Percentiles rank a stretch among this genome's conserved stretches.
These are phyloP conservation scores for Monilinia fructigena DNA, from an alignment of 2,329 filamentous ascomycete species.

Conservation along the genomic window DNA sequence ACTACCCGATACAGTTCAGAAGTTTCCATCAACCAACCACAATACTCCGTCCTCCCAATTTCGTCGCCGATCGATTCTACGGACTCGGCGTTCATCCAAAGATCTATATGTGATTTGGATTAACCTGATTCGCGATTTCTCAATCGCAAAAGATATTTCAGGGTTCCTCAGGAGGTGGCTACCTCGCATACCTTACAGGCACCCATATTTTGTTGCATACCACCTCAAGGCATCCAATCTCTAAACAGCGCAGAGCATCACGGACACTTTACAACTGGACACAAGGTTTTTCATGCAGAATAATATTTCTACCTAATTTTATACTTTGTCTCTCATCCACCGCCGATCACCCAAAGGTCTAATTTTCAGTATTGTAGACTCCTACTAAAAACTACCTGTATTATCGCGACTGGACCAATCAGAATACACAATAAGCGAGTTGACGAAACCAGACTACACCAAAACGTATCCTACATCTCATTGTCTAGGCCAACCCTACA, in stretches of 20 bases:
- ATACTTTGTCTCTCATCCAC: conserved; percentile 1
- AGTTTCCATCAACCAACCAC: not conserved
- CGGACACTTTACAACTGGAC: not conserved
- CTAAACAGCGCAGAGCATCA: not conserved
- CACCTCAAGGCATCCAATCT: conserved; percentile 4
- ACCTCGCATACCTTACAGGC: conserved; percentile 19
- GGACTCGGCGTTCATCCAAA: not conserved
- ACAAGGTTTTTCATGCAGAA: not conserved
- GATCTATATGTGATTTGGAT: not conserved
- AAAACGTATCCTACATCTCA: not conserved
- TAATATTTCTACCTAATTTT: conserved; percentile 7
- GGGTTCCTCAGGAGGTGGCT: conserved; percentile 6
- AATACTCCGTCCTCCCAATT: not conserved
- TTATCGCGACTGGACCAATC: conserved; percentile 7
- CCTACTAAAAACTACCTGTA: not conserved
- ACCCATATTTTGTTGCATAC: conserved; percentile 9
- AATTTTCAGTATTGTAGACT: conserved; percentile 15
- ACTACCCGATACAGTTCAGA: conserved; percentile 4
- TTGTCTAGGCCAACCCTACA: conserved; percentile 15
- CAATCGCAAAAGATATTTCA: not conserved
- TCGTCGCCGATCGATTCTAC: not conserved
- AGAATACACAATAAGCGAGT: conserved; percentile 13
- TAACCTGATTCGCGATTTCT: not conserved
- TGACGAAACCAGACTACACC: conserved; percentile 6
- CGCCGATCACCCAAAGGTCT: conserved; percentile 9